A percentile compares a stretch with the other conserved stretches of the same genome.
phyloP scores from a whole-genome alignment of 345 rosid genomes.

The Raphanus sativus region DNA sequence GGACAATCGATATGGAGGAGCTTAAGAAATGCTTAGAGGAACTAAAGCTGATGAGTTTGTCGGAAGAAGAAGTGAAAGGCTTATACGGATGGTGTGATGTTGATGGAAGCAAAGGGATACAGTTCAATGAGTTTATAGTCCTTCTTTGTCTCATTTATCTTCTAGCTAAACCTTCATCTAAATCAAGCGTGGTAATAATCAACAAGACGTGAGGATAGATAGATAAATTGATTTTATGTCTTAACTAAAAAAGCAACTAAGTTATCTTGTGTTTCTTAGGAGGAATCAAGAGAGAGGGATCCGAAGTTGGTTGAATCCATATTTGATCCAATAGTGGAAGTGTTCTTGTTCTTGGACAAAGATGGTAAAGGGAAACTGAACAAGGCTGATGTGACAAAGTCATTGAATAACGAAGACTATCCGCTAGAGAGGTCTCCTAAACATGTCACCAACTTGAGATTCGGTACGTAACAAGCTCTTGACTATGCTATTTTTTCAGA shows the following conservation, averaged over 20 bases:
- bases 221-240: neutral
- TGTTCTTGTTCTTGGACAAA: conserved; percentile 78
- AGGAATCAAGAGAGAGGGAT: conserved; percentile 43
- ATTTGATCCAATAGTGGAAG: conserved; percentile 69
- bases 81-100: conserved; percentile 76
- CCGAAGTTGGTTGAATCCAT: conserved; percentile 59
- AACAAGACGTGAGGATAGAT: neutral
- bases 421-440: conserved; percentile 71
- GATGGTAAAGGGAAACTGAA: conserved; percentile 74
- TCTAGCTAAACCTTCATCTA: conserved; percentile 53
- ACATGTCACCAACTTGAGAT: conserved; percentile 63
- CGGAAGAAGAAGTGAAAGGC: conserved; percentile 69
- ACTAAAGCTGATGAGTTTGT: conserved; percentile 45
- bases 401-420: conserved; percentile 61
- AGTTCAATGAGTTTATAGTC: conserved; percentile 80
- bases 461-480: conserved; percentile 44
- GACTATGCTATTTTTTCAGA: neutral
- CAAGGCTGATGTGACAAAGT: conserved; percentile 63
- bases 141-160: conserved; percentile 77
- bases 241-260: conserved; percentile 1
- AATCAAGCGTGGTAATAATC: conserved; percentile 34
- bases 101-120: conserved; percentile 74
- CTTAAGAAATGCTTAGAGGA: conserved; percentile 65
- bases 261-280: conserved; percentile 31
- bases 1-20: conserved; percentile 65